phyloP scores from a whole-genome alignment of 2,329 filamentous ascomycete genomes.

The Apiospora sp. region DNA sequence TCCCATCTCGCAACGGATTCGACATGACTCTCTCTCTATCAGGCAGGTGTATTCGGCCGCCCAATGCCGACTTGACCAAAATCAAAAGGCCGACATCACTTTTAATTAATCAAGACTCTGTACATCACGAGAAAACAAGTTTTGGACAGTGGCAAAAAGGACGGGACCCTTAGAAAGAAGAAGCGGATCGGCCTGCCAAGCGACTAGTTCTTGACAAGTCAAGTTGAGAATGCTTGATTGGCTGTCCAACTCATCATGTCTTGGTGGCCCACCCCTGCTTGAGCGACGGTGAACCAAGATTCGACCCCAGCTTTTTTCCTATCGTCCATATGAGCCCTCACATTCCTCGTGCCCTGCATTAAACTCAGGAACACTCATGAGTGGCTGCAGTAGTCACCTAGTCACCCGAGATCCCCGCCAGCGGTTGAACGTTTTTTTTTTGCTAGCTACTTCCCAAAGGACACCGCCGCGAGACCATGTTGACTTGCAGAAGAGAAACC shows the following conservation, averaged over 20 bases:
- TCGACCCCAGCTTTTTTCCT: slow-evolving; percentile 18
- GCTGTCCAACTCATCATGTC: slow-evolving; percentile 14
- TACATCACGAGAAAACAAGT: slow-evolving; percentile 16
- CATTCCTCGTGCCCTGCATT: slow-evolving; percentile 13
- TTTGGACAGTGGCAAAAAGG: slow-evolving; percentile 25
- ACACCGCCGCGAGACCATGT: slow-evolving; percentile 10
- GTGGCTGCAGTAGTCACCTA: slow-evolving; percentile 8
- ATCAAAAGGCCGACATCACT: background rate
- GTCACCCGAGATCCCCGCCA: background rate
- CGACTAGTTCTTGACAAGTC: slow-evolving; percentile 11
- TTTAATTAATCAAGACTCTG: slow-evolving; percentile 8
- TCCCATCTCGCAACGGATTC: background rate
- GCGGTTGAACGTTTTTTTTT: background rate
- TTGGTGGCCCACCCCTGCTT: slow-evolving; percentile 11
- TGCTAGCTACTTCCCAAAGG: background rate
- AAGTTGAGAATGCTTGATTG: slow-evolving; percentile 15
- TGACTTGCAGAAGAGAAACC: background rate
- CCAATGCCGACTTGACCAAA: background rate
- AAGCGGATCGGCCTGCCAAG: slow-evolving; percentile 18
- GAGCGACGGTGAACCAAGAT: slow-evolving; percentile 18
- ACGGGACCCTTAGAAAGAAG: slow-evolving; percentile 2
- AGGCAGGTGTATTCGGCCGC: background rate
- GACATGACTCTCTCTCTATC: background rate
- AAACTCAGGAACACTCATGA: slow-evolving; percentile 11
- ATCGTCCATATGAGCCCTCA: slow-evolving; percentile 19